Evolutionary conservation across 2,329 filamentous ascomycete genomes (phyloP), one percentile per base, ranked within the genome.

Genomic region (Stachybotrys chartarum): DNA sequence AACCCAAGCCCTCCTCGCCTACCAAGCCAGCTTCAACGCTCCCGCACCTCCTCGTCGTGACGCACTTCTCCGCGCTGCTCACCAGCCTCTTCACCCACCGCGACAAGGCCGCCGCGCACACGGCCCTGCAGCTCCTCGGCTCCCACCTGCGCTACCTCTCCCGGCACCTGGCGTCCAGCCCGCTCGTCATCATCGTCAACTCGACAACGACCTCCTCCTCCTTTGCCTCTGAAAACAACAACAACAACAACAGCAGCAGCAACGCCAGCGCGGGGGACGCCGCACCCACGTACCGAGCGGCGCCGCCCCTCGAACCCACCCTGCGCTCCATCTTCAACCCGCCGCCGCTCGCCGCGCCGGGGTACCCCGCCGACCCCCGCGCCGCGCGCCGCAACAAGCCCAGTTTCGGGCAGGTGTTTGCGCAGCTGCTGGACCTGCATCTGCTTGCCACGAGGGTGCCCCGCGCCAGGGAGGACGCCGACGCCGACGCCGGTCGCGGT

Each of bases 151-250:
- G 75, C 18, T 66, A 70, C 57, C 67, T 84, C 7, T 69, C 78
- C 1, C 74, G 71, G 32, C 72, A 66, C 8, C 59, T 73, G 24
- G 55, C 68, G 7, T 69, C 70, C 11, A 72, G 67, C 12, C 75
- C 80, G 1, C 72, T 85, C 6, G 69, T 84, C 32, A 65, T 85
- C 56, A 68, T 85, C 2, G 73, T 84, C 55, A 85, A 85, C 68
- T 75, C 76, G 0, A 80, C 77, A 1, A 72, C 59, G 24, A 18
- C 32, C 53, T 53, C 50, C 56, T 24, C 24, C 24, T 24, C 24
- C 24, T 24, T 4, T 4, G 2, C 42, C 55, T 50, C 30, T 50
- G 52, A 10, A 53, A 45, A 53, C 31, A 32, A 11, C 30, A 30
- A n/a, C n/a, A n/a, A n/a, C n/a, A n/a, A n/a, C n/a, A 45, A 53